Base-by-base conservation (phyloP, 2,329 filamentous ascomycete genomes). In the Aspergillus ochraceoroseus region DNA sequence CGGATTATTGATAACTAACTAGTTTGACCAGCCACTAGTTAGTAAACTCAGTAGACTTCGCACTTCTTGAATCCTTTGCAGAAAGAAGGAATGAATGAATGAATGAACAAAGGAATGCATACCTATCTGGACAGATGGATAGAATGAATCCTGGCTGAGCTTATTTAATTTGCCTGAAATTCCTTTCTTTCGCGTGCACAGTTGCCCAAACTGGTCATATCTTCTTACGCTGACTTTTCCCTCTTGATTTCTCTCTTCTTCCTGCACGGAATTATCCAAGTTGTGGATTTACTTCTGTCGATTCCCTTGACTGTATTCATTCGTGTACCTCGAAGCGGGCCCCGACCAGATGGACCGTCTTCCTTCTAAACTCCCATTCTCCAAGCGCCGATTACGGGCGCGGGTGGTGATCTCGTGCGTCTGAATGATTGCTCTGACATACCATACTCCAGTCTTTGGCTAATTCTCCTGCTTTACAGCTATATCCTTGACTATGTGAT, bases 401-500 rank as follows among this genome's bases (percentile, higher is more conserved):
- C 70, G 67, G 44, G 65, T 75, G 46, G 63, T 76, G 35, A 67
- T 76, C 52, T 76, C 73, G 72, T 76, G 54, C 55, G 70, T 66
- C 37, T 30, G 9, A 19, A 4, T 7, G 20, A 14, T 6, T 7
- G 4, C 25, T n/a, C 7, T 14, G 9, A 18, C 7, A 25, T 13
- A 23, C 14, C 19, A 22, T 20, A 8, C 3, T 13, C 4, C 23
- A 19, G 17, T 9, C 13, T 18, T n/a, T 38, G 13, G 37, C 35
- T 41, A 19, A 38, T 23, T 20, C 36, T 32, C 13, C 22, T 17
- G 27, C 28, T 22, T 7, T 7, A 11, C 52, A 77, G 73, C 53
- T 79, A 79, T 54, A 70, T 77, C 45, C 61, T 71, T 48, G 76
- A 79, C 66, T 79, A 79, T 66, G 67, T 76, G 37, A 75, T 79